Conservation (phyloP, 345 rosid genomes). For the Linum lewisii region DNA sequence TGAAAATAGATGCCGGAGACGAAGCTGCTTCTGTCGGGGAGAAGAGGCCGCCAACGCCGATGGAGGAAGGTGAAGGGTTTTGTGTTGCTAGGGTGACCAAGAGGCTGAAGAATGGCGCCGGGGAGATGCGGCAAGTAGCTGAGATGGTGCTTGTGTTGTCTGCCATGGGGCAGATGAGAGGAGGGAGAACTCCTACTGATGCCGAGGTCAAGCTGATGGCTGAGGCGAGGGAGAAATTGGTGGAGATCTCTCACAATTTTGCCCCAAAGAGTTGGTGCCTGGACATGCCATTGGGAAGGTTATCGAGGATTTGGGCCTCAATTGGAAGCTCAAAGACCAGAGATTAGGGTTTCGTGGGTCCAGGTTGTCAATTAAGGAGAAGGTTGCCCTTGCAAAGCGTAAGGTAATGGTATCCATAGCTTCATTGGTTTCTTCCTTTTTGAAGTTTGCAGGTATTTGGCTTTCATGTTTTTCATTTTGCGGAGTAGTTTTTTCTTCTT, state of each 20-base stretch:
- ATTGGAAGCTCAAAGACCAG: slow-evolving; percentile 46
- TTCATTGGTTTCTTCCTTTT: not conserved
- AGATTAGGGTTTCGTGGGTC: slow-evolving; percentile 43
- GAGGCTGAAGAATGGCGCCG: not conserved
- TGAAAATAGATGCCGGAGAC: not conserved
- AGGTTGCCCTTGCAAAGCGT: slow-evolving; percentile 42
- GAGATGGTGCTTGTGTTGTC: slow-evolving; percentile 81
- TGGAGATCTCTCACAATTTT: slow-evolving; percentile 38
- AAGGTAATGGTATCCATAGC: slow-evolving; percentile 38
- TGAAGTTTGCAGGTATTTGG: not conserved
- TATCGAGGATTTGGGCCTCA: slow-evolving; percentile 79
- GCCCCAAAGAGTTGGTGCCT: slow-evolving; percentile 57
- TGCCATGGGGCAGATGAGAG: slow-evolving; percentile 59
- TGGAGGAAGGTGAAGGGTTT: not conserved
- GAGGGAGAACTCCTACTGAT: slow-evolving; percentile 51
- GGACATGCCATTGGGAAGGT: slow-evolving; percentile 47
- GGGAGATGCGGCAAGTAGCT: slow-evolving; percentile 42
- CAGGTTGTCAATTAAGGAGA: slow-evolving; percentile 58
- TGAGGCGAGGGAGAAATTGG: slow-evolving; percentile 69
- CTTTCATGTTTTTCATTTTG: not conserved
- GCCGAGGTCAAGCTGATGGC: slow-evolving; percentile 56
- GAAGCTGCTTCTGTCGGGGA: not conserved
- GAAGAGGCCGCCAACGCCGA: not conserved
- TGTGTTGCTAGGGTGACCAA: not conserved
- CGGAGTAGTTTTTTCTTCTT: not conserved